Conservation (phyloP, 2,329 filamentous ascomycete genomes). For the Venturia asperata region DNA sequence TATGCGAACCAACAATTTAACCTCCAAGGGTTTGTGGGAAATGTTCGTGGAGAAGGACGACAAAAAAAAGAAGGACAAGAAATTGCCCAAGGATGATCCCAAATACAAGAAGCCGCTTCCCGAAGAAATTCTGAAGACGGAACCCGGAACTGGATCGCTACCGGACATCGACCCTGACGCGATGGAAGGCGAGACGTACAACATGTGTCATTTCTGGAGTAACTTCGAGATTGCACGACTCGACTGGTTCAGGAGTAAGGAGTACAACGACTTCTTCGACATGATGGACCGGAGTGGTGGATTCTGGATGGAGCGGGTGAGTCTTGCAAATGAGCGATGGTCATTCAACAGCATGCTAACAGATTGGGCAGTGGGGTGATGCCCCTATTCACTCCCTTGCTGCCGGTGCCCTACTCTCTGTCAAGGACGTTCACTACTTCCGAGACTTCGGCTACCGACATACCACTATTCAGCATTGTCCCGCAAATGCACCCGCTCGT, state of each 20-base stretch:
- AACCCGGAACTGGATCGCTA: slow-evolving; percentile 63
- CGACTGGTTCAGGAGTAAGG: slow-evolving; percentile 93
- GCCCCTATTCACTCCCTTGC: slow-evolving; percentile 97
- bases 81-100: slow-evolving; percentile 53
- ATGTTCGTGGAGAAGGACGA: slow-evolving; percentile 86
- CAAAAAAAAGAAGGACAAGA: slow-evolving; percentile 45
- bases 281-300: slow-evolving; percentile 98
- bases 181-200: slow-evolving; percentile 97
- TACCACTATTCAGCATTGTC: slow-evolving; percentile 97
- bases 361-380: slow-evolving; percentile 76
- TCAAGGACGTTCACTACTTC: slow-evolving; percentile 93
- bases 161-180: slow-evolving; percentile 80
- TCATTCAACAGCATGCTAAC: slow-evolving; percentile 32
- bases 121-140: slow-evolving; percentile 71
- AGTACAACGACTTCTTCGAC: slow-evolving; percentile 95
- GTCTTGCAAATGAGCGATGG: slow-evolving; percentile 27
- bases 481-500: slow-evolving; percentile 83
- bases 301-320: slow-evolving; percentile 97
- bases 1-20: slow-evolving; percentile 84
- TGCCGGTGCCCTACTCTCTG: slow-evolving; percentile 75
- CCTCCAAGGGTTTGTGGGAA: slow-evolving; percentile 91
- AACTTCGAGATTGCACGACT: slow-evolving; percentile 97
- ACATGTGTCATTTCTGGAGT: slow-evolving; percentile 99
- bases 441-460: slow-evolving; percentile 97
- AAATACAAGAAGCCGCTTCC: slow-evolving; percentile 63